Percentiles rank a stretch among this genome's conserved stretches.
Conservation (phyloP, 495 filamentous ascomycete genomes). For the Zalerion maritima region DNA sequence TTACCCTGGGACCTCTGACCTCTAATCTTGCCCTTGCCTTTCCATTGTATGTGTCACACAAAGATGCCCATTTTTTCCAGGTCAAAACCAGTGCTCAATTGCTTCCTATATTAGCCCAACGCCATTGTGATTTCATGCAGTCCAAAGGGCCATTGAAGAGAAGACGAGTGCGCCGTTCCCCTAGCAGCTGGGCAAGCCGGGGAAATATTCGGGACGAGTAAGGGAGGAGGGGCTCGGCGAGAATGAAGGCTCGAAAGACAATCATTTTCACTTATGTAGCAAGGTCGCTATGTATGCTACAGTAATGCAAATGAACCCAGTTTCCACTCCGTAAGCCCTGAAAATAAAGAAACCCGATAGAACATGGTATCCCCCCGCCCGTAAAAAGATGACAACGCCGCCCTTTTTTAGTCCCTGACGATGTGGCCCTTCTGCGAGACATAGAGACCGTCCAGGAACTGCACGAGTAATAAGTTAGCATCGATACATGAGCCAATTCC, state of each 20-base stretch:
- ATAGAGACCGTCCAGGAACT: slow-evolving; percentile 99
- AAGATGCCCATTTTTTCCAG: no score
- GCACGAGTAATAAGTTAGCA: slow-evolving; percentile 19
- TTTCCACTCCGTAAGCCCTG: slow-evolving; percentile 29
- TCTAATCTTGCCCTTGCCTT: no score
- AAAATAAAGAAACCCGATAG: slow-evolving; percentile 27
- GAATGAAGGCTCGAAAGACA: not conserved
- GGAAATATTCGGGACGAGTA: no score
- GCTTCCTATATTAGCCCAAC: not conserved
- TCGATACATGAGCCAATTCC: not conserved
- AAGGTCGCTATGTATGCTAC: slow-evolving; percentile 37
- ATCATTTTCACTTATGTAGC: slow-evolving; percentile 8
- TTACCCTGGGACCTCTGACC: no score
- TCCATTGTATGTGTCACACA: no score
- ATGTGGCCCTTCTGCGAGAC: slow-evolving; percentile 97
- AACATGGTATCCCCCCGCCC: slow-evolving; percentile 14
- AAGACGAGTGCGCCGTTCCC: no score
- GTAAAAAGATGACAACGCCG: no score
- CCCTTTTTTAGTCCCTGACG: slow-evolving; percentile 46
- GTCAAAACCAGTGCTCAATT: no score
- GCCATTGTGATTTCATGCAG: not conserved
- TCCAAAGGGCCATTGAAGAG: no score
- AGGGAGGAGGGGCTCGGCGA: not conserved
- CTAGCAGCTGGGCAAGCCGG: no score
- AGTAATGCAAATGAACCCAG: slow-evolving; percentile 45